Percentiles rank a stretch among this genome's conserved stretches.
phyloP scores from a whole-genome alignment of 768 basidiomycete genomes.

The Kondoa malvinella region DNA sequence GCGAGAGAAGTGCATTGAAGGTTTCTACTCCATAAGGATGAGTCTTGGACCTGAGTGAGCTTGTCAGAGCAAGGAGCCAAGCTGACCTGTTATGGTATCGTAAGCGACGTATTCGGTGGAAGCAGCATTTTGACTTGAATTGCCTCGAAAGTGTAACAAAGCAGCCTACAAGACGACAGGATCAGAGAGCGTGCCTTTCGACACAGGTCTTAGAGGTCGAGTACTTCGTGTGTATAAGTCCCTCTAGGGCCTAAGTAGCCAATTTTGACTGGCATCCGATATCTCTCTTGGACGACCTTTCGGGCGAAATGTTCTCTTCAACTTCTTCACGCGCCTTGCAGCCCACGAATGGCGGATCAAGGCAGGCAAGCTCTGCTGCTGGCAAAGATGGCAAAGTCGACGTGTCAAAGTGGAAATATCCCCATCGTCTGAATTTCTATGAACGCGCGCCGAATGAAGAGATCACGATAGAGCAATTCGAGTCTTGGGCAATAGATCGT shows the following conservation, averaged over 20 bases:
- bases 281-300: background rate
- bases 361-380: background rate
- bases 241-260: slow-evolving; percentile 3
- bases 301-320: background rate
- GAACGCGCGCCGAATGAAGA: slow-evolving; percentile 68
- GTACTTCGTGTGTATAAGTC: slow-evolving; percentile 5
- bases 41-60: background rate
- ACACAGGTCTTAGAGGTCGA: too few relatives aligned
- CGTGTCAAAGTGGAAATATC: slow-evolving; percentile 35
- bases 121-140: too few relatives aligned
- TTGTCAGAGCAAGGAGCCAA: background rate
- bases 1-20: background rate
- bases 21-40: background rate
- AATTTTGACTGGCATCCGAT: background rate
- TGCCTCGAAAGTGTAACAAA: background rate
- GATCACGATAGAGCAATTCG: slow-evolving; percentile 88
- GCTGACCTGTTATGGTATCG: background rate
- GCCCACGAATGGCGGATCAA: background rate
- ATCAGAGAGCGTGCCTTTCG: too few relatives aligned
- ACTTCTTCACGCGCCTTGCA: background rate
- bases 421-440: slow-evolving; percentile 49
- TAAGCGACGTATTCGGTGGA: slow-evolving; percentile 1
- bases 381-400: background rate
- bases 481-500: slow-evolving; percentile 70
- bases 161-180: too few relatives aligned